phyloP scores from a whole-genome alignment of 1,284 basidiomycete species.

The Rhodofomes roseus region DNA sequence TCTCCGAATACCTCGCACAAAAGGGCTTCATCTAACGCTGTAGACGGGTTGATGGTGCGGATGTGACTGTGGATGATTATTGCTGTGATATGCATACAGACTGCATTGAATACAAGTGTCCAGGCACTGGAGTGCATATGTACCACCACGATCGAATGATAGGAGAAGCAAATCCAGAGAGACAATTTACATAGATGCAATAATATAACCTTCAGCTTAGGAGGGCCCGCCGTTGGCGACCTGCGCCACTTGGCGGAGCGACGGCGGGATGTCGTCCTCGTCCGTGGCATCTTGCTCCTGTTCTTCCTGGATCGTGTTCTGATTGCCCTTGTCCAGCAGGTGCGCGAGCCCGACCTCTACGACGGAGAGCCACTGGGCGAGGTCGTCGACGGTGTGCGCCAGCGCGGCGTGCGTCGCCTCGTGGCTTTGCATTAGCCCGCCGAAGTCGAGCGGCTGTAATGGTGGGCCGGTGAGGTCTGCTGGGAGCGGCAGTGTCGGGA shows the following conservation, averaged over 20 bases:
- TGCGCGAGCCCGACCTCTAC: conserved; percentile 70
- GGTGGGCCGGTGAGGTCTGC: conserved; percentile 34
- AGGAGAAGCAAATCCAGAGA: background rate
- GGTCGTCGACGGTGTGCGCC: conserved; percentile 73
- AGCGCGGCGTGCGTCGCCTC: conserved; percentile 73
- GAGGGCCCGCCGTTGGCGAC: conserved; percentile 9
- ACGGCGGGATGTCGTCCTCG: conserved; percentile 3
- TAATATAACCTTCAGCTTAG: background rate
- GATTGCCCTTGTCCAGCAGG: conserved; percentile 50
- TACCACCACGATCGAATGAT: background rate
- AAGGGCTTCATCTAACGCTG: conserved; percentile 51
- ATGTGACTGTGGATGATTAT: background rate
- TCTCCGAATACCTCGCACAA: conserved; percentile 78
- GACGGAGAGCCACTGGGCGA: conserved; percentile 77
- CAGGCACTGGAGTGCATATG: background rate
- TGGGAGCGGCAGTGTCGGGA: conserved; percentile 12
- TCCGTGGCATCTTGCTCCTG: conserved; percentile 34
- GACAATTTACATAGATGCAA: background rate
- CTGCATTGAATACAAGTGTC: background rate
- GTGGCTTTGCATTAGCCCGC: conserved; percentile 49
- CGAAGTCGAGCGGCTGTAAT: conserved; percentile 68
- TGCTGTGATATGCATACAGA: conserved; percentile 14
- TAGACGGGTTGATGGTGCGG: no score
- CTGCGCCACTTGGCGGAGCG: conserved; percentile 11
- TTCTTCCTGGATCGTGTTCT: conserved; percentile 56